Evolutionary conservation across 257 asterid genomes (phyloP).

Genomic region (Penstemon eatonii): DNA sequence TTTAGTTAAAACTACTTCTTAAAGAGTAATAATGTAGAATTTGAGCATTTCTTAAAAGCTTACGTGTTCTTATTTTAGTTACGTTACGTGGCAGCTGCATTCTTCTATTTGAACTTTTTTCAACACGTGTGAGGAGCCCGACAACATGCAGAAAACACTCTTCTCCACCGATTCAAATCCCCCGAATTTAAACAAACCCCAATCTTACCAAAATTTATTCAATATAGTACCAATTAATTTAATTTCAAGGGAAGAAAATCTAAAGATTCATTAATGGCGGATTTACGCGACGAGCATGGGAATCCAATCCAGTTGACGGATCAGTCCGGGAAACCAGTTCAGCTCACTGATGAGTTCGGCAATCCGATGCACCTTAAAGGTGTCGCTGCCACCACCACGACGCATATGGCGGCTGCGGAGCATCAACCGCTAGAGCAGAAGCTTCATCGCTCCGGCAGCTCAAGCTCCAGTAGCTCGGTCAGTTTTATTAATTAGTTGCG

Average conservation of each 20-base stretch:
- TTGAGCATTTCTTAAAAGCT: neutral
- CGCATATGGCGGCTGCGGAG: neutral
- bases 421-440: conserved; percentile 28
- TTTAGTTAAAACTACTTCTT: neutral
- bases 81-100: conserved; percentile 34
- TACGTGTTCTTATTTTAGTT: conserved; percentile 19
- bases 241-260: too few species aligned
- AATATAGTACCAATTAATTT: too few species aligned
- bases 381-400: conserved; percentile 46
- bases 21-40: neutral
- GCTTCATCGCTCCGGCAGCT: conserved; percentile 49
- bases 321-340: conserved; percentile 76
- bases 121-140: conserved; percentile 41
- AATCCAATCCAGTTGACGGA: conserved; percentile 78
- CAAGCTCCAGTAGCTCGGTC: conserved; percentile 74
- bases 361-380: conserved; percentile 76
- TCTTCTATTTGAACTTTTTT: conserved; percentile 2
- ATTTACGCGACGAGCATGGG: conserved; percentile 76
- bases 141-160: conserved; percentile 49
- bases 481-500: neutral
- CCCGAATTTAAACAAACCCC: conserved; percentile 12
- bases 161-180: conserved; percentile 29
- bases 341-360: conserved; percentile 74
- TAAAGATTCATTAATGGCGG: conserved; percentile 46
- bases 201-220: too few species aligned